These are phyloP conservation scores for Euptelea pleiosperma DNA, from an alignment of 164 flowering plant species.

Conservation along the genomic window DNA sequence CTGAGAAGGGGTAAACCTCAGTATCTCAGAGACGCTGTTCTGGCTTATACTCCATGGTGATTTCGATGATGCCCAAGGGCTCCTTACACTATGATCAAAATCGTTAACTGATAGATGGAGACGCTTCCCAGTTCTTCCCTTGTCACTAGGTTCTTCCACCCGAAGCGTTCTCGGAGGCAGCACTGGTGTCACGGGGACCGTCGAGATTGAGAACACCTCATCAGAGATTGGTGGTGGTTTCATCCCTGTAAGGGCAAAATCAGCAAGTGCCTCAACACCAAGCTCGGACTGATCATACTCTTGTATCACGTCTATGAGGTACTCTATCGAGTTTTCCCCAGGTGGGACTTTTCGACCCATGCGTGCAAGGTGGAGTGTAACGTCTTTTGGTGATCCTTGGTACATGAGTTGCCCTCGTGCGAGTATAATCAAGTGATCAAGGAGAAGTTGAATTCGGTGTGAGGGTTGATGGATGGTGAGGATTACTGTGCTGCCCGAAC, in stretches of 20 bases:
- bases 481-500: slow-evolving; percentile 67
- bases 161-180: slow-evolving; percentile 11
- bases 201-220: slow-evolving; percentile 32
- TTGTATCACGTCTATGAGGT: slow-evolving; percentile 59
- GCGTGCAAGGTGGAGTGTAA: slow-evolving; percentile 39
- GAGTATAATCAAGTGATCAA: slow-evolving; percentile 62
- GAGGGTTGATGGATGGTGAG: slow-evolving; percentile 80
- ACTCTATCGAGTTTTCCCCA: slow-evolving; percentile 62
- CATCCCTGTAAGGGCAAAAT: slow-evolving; percentile 54
- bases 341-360: slow-evolving; percentile 59
- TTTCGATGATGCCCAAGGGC: slow-evolving; percentile 41
- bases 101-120: slow-evolving; percentile 29
- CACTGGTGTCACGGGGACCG: slow-evolving; percentile 29
- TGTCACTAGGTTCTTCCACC: not conserved
- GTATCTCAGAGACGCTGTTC: slow-evolving; percentile 37
- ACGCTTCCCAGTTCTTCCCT: slow-evolving; percentile 20
- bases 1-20: slow-evolving; percentile 45
- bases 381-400: slow-evolving; percentile 65
- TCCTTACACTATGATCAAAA: slow-evolving; percentile 53
- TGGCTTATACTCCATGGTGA: slow-evolving; percentile 50
- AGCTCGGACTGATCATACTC: slow-evolving; percentile 58
- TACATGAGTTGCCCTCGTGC: slow-evolving; percentile 70
- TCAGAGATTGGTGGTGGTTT: slow-evolving; percentile 48
- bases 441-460: slow-evolving; percentile 46
- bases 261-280: slow-evolving; percentile 57